Evolutionary conservation across 2,329 filamentous ascomycete genomes (phyloP).

Genomic region (Colletotrichum horii): DNA sequence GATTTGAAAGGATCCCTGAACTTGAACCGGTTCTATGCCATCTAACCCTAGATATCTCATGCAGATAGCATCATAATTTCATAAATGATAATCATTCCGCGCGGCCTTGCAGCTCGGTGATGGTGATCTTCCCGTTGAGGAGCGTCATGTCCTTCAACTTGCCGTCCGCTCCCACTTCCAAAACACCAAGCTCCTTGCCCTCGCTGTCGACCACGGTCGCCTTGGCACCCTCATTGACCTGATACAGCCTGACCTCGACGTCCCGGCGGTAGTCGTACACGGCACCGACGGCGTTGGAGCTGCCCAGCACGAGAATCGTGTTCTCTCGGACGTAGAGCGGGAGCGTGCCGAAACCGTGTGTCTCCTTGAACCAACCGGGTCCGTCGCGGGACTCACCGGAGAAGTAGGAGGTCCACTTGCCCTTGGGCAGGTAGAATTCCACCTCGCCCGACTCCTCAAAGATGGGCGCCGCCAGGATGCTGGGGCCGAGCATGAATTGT

Average conservation of each 20-base stretch:
- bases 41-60: slow-evolving; percentile 4
- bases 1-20: background rate
- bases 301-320: slow-evolving; percentile 52
- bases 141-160: slow-evolving; percentile 42
- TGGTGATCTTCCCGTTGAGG: slow-evolving; percentile 39
- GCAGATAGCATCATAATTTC: slow-evolving; percentile 7
- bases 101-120: slow-evolving; percentile 11
- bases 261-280: slow-evolving; percentile 53
- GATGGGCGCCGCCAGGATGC: slow-evolving; percentile 67
- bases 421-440: slow-evolving; percentile 66
- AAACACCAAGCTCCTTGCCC: slow-evolving; percentile 43
- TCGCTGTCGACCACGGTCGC: slow-evolving; percentile 47
- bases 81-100: background rate
- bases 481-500: slow-evolving; percentile 75
- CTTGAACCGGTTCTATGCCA: slow-evolving; percentile 4
- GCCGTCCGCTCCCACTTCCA: slow-evolving; percentile 44
- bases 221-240: slow-evolving; percentile 43
- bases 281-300: slow-evolving; percentile 40
- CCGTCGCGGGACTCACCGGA: slow-evolving; percentile 54
- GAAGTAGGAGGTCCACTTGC: slow-evolving; percentile 54
- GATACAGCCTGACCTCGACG: slow-evolving; percentile 54
- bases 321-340: slow-evolving; percentile 64
- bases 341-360: slow-evolving; percentile 61
- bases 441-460: slow-evolving; percentile 68
- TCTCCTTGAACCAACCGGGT: slow-evolving; percentile 65